phyloP scores from a whole-genome alignment of 148 eudicot genomes.

The Chenopodium formosanum region DNA sequence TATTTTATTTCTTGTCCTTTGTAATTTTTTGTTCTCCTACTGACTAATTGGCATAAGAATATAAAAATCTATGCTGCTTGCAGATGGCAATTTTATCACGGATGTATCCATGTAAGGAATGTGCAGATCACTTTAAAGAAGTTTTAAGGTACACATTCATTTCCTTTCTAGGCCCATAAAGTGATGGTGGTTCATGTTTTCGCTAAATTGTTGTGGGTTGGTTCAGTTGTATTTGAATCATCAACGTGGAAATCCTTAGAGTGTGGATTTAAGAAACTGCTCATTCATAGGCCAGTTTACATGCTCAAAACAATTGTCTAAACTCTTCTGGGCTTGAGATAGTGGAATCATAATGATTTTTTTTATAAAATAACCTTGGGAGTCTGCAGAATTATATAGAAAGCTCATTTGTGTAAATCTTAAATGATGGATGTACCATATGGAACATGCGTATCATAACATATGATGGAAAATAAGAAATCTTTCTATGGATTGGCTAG shows the following conservation, averaged over 20 bases:
- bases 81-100: conserved; percentile 90
- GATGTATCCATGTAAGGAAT: conserved; percentile 90
- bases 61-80: conserved; percentile 20
- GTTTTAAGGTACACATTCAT: conserved; percentile 52
- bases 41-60: neutral
- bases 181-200: neutral
- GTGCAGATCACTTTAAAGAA: conserved; percentile 97
- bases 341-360: neutral
- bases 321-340: neutral
- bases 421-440: neutral
- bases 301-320: neutral
- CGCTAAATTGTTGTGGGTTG: neutral
- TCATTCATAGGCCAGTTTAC: neutral
- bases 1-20: neutral
- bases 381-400: neutral
- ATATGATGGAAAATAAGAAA: neutral
- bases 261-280: neutral
- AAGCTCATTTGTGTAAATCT: neutral
- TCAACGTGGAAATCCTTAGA: neutral
- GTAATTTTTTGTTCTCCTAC: neutral
- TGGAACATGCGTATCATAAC: neutral
- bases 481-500: neutral
- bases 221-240: neutral
- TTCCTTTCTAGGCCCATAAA: neutral
- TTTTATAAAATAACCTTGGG: neutral